A percentile compares a stretch with the other conserved stretches of the same genome.
These are phyloP conservation scores for Geranium incanum DNA, from an alignment of 441 rosid genomes.

Conservation along the genomic window DNA sequence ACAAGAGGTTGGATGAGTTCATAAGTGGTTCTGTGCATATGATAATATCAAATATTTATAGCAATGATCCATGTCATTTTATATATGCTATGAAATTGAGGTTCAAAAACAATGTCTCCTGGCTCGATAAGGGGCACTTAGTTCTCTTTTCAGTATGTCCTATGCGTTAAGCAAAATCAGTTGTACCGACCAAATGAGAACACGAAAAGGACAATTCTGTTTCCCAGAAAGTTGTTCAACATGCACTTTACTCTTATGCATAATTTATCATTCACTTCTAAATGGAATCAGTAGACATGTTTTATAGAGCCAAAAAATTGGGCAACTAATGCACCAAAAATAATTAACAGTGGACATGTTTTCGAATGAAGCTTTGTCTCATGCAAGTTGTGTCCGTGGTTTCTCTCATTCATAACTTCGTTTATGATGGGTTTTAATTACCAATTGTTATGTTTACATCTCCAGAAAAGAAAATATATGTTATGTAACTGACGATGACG, in stretches of 20 bases:
- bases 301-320: neutral
- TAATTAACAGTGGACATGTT: neutral
- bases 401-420: neutral
- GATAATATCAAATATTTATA: conserved; percentile 2
- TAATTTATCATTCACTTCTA: neutral
- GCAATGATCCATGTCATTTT: neutral
- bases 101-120: neutral
- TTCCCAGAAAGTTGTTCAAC: neutral
- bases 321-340: neutral
- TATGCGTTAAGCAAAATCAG: neutral
- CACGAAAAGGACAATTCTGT: neutral
- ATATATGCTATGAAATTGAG: neutral
- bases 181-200: conserved; percentile 4
- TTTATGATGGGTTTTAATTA: neutral
- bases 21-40: neutral
- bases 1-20: conserved; percentile 7
- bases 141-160: neutral
- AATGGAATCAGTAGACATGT: neutral
- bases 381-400: neutral
- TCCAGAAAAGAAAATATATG: neutral
- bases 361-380: neutral
- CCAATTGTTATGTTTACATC: neutral
- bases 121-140: neutral
- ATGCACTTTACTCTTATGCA: neutral
- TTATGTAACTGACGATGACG: neutral